These are phyloP conservation scores for Coemansia sp. DNA, from an alignment of 371 early-diverging fungal genomes.

Conservation along the genomic window DNA sequence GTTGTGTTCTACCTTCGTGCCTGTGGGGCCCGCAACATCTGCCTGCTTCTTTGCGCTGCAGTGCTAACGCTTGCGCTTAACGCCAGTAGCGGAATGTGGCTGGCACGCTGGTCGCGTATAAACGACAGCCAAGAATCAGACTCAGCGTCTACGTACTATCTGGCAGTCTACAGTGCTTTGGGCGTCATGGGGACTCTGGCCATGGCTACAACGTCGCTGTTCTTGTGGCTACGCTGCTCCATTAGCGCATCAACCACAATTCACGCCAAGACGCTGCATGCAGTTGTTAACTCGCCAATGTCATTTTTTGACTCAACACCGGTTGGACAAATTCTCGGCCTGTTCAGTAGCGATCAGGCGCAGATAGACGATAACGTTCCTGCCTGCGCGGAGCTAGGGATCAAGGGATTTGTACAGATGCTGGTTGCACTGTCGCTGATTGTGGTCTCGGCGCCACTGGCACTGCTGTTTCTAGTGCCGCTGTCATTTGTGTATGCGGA, in stretches of 20 bases:
- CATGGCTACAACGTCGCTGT: slow-evolving; percentile 67
- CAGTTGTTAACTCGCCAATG: slow-evolving; percentile 77
- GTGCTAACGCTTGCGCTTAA: slow-evolving; percentile 36
- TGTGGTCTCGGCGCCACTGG: slow-evolving; percentile 5
- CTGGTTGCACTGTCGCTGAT: slow-evolving; percentile 12
- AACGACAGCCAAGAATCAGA: not conserved
- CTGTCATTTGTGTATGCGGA: slow-evolving; percentile 4
- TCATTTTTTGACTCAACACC: slow-evolving; percentile 90
- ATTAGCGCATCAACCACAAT: slow-evolving; percentile 46
- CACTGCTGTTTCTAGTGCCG: slow-evolving; percentile 8
- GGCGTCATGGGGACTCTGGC: slow-evolving; percentile 65
- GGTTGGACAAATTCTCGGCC: slow-evolving; percentile 79
- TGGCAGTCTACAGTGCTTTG: slow-evolving; percentile 74
- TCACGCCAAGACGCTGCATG: slow-evolving; percentile 56
- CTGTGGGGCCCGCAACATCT: slow-evolving; percentile 55
- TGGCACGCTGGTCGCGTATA: slow-evolving; percentile 64
- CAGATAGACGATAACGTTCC: slow-evolving; percentile 56
- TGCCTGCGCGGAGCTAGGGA: not conserved
- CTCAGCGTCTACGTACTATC: slow-evolving; percentile 55
- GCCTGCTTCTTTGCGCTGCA: slow-evolving; percentile 23
- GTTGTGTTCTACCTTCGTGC: slow-evolving; percentile 73
- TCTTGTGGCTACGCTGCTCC: slow-evolving; percentile 79
- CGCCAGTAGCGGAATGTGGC: slow-evolving; percentile 65
- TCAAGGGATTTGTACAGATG: slow-evolving; percentile 10
- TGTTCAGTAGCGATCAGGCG: slow-evolving; percentile 72